Base-by-base conservation (phyloP, 129 eudicot species). In the Mikania micrantha region DNA sequence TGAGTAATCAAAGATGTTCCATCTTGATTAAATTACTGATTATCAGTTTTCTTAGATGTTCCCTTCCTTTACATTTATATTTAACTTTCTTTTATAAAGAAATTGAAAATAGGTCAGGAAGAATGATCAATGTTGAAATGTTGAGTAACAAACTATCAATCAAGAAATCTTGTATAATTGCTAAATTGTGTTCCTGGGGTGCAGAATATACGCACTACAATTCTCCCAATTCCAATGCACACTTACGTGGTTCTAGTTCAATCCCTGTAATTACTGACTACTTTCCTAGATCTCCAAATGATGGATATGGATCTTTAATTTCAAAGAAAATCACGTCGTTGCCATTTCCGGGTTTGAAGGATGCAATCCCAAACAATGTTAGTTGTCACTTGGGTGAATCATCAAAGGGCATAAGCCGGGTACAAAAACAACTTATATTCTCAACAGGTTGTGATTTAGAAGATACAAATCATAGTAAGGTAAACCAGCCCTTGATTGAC, bases 381-480 rank as follows among this genome's bases (percentile, higher is more conserved):
- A 64, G 34, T 73, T 63, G 15, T 42, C 50, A 32, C 39, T 57
- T 40, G 45, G 25, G 35, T 29, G 60, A 66, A 66, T 58, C 79
- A 54, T 44, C 67, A 35, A 66, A 16, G 20, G 45, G 20, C 61
- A 29, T 45, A 29, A 41, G 32, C 40, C 59, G 50, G 29, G 42
- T 45, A 17, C 62, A 67, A 28, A 79, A 79, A 28, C 71, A 32
- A 31, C 67, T 74, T 12, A 19, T 8, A 45, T 78, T 78, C 66
- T 47, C 76, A 4, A 9, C 48, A 1, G 40, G 3, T n/a, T 53
- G 50, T 44, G 22, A 13, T 45, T n/a, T 29, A 27, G 66, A 40
- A 24, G 72, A 36, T 64, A 29, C 60, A 52, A 34, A 42, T 71
- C 36, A 40, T 52, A 36, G 39, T 65, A 52, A 63, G 56, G 50